phyloP scores from a whole-genome alignment of 1,284 basidiomycete genomes.

The Leccinum angustisporum region DNA sequence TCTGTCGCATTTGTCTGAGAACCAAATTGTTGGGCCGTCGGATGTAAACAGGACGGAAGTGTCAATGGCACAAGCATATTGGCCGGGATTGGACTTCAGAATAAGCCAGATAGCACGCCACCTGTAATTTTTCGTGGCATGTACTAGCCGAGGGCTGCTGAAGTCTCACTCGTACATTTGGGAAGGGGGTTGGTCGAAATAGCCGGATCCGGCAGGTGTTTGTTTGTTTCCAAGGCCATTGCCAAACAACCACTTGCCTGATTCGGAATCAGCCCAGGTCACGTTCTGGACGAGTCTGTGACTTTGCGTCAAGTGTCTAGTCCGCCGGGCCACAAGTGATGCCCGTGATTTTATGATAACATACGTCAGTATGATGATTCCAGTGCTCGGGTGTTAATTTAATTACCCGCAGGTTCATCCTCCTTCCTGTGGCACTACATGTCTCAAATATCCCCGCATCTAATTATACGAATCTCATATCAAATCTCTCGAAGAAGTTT shows the following conservation, averaged over 20 bases:
- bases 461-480: constrained; percentile 1
- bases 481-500: neutral
- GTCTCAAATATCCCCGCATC: constrained; percentile 8
- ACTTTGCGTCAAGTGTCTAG: neutral
- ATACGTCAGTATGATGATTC: neutral
- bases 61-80: constrained; percentile 32
- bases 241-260: constrained; percentile 22
- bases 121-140: constrained; percentile 3
- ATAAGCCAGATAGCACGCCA: neutral
- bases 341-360: neutral
- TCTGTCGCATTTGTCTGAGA: constrained; percentile 19
- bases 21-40: constrained; percentile 6
- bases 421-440: constrained; percentile 5
- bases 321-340: neutral
- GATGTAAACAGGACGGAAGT: constrained; percentile 21
- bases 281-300: neutral
- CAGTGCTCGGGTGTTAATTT: constrained; percentile 2
- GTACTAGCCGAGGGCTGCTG: constrained; percentile 3
- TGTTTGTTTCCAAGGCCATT: constrained; percentile 32
- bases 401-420: constrained; percentile 1
- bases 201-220: constrained; percentile 22
- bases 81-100: neutral
- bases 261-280: neutral
- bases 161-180: constrained; percentile 10
- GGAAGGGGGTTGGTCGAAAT: neutral